Evolutionary conservation across 2,329 filamentous ascomycete genomes (phyloP).

Genomic region (Fusarium piperis): DNA sequence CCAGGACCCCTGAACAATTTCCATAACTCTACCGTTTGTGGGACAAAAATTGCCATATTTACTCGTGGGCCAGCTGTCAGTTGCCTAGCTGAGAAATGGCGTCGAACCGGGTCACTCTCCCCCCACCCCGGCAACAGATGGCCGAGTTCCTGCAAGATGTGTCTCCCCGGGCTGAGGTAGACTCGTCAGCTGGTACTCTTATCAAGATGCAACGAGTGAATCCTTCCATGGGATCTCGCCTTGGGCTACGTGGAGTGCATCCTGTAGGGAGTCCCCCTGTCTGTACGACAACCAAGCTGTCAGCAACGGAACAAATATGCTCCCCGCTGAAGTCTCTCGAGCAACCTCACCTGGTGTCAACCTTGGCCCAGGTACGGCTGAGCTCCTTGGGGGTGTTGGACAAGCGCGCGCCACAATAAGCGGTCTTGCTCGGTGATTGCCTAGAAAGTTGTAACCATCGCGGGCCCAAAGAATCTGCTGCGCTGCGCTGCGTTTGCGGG

Average conservation of each 20-base stretch:
- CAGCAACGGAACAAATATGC: not conserved
- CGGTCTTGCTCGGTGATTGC: not conserved
- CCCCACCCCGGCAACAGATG: not conserved
- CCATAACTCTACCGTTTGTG: not conserved
- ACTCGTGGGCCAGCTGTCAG: not conserved
- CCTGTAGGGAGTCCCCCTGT: not conserved
- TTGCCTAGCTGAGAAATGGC: not conserved
- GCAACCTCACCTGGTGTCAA: not conserved
- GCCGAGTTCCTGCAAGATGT: not conserved
- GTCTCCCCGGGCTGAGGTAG: not conserved
- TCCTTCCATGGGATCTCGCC: not conserved
- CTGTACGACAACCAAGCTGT: not conserved
- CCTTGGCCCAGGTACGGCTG: not conserved
- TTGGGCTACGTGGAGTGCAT: not conserved
- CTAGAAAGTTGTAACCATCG: not conserved
- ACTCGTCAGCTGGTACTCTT: not conserved
- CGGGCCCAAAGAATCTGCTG: not conserved
- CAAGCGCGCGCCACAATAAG: not conserved
- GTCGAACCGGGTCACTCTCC: not conserved
- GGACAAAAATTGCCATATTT: not conserved
- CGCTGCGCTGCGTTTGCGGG: not conserved
- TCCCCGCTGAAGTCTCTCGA: not conserved
- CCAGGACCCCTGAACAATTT: not conserved
- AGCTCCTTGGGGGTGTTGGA: not conserved
- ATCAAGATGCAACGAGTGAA: not conserved